Evolutionary conservation across 768 basidiomycete species (phyloP).

Genomic region (Imleria badia): DNA sequence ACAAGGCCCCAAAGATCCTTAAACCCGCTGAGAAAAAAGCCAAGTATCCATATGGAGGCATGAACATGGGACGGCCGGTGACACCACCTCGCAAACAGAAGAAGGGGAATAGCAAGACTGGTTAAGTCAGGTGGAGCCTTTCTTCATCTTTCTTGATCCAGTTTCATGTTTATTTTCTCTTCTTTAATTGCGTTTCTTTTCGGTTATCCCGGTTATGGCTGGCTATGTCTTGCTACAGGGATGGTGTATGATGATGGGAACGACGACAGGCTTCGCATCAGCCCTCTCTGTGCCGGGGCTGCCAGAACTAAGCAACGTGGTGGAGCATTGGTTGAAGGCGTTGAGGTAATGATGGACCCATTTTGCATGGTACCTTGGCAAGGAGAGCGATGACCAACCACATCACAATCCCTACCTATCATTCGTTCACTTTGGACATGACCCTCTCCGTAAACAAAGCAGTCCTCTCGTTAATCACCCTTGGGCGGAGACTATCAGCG

Average conservation of each 20-base stretch:
- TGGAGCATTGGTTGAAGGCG: conserved; percentile 13
- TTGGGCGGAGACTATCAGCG: conserved; percentile 2
- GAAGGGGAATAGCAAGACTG: conserved; percentile 88
- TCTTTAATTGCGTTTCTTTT: conserved; percentile 25
- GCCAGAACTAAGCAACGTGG: conserved; percentile 13
- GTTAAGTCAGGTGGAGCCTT: conserved; percentile 32
- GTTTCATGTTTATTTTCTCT: conserved; percentile 32
- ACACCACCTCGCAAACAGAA: conserved; percentile 97
- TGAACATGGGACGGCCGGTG: conserved; percentile 84
- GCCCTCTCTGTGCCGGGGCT: conserved; percentile 8
- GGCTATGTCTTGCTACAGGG: conserved; percentile 30
- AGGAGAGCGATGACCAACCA: conserved; percentile 22
- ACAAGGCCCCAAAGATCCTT: conserved; percentile 63
- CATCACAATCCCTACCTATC: conserved; percentile 32
- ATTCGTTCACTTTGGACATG: conserved; percentile 31
- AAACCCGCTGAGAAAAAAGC: conserved; percentile 99
- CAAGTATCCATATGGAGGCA: conserved; percentile 86
- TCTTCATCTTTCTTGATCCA: conserved; percentile 28
- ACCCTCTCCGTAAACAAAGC: conserved; percentile 16
- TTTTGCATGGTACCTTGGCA: conserved; percentile 22
- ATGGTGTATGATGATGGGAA: conserved; percentile 20
- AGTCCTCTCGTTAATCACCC: conserved; percentile 18
- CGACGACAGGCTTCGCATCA: conserved; percentile 16
- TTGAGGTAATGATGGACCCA: conserved; percentile 21
- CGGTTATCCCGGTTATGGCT: conserved; percentile 24